Evolutionary conservation across 2,329 filamentous ascomycete genomes (phyloP), one percentile per base, ranked within the genome.

Genomic region (Talaromyces marneffei): DNA sequence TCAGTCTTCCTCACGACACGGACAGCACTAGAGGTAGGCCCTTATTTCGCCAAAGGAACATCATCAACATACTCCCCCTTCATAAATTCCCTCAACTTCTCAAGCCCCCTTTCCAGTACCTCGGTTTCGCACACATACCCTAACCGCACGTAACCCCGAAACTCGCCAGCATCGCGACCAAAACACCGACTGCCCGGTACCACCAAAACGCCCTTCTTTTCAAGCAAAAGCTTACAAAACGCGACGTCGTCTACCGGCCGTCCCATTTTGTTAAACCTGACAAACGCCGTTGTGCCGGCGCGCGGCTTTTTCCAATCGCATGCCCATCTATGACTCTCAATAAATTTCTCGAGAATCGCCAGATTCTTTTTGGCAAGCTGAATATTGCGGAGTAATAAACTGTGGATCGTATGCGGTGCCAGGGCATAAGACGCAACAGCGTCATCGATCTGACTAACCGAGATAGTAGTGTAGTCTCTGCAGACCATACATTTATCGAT

Each of bases 391-490:
- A 76, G 78, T 2, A 90, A 78, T 2, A 91, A 75, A 10, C 75
- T 78, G 64, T 87, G 80, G n/a, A 91, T 83, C 20, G 88, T 87
- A 35, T 79, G 76, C 1, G 83, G 77, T 10, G 84, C 83, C 7
- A 96, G 77, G 0, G 92, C 91, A 69, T 87, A 93, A 29, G 84
- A 83, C 2, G 91, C 92, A 10, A 96, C 80, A 55, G 84, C 83
- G 71, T 96, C 90, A 71, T 95, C 91, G 6, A 96, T 77, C 69
- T 88, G 85, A n/a, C 89, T 90, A 0, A 95, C 90, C 40, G 88
- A 89, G 68, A 95, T 95, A 27, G 89, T 92, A 3, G 90, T 95
- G 78, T 94, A 95, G 72, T 94, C 88, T 42, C 91, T 81, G 1
- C 87, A 86, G 14, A 78, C 75, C 10, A 87, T 85, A 64, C 89